These are phyloP conservation scores for Akanthomyces uredinophilus DNA, from an alignment of 2,329 filamentous ascomycete species.

Conservation along the genomic window DNA sequence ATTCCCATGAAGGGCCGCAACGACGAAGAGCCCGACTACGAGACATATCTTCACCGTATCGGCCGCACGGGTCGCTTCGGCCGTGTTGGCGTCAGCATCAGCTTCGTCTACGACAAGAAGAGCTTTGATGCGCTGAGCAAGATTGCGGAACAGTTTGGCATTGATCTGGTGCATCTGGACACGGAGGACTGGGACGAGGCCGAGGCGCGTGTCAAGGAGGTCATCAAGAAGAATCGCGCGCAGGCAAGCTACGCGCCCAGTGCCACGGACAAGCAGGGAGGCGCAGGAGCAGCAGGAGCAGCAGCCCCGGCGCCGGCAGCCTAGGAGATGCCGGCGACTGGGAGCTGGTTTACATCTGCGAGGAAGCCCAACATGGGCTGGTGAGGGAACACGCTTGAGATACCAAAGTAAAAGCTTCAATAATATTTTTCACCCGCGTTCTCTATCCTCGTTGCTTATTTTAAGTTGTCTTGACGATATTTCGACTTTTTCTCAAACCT, in stretches of 20 bases:
- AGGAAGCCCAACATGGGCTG: background rate
- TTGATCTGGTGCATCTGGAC: constrained; percentile 74
- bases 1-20: constrained; percentile 70
- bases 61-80: constrained; percentile 95
- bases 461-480: too few species aligned
- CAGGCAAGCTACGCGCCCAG: constrained; percentile 49
- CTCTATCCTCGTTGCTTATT: too few species aligned
- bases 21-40: constrained; percentile 79
- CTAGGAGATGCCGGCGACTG: constrained; percentile 21
- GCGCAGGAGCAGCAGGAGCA: background rate
- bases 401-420: too few species aligned
- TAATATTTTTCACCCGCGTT: too few species aligned
- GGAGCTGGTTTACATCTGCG: background rate
- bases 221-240: constrained; percentile 67
- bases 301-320: constrained; percentile 20
- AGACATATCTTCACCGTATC: constrained; percentile 97
- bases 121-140: constrained; percentile 73
- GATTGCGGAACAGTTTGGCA: constrained; percentile 77
- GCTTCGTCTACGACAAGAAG: constrained; percentile 81
- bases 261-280: constrained; percentile 31
- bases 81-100: constrained; percentile 91
- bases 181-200: constrained; percentile 88
- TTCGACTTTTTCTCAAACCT: too few species aligned
- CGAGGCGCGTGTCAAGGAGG: constrained; percentile 73
- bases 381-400: too few species aligned